These are phyloP conservation scores for Aquilaria sinensis DNA, from an alignment of 345 rosid species.

Conservation along the genomic window DNA sequence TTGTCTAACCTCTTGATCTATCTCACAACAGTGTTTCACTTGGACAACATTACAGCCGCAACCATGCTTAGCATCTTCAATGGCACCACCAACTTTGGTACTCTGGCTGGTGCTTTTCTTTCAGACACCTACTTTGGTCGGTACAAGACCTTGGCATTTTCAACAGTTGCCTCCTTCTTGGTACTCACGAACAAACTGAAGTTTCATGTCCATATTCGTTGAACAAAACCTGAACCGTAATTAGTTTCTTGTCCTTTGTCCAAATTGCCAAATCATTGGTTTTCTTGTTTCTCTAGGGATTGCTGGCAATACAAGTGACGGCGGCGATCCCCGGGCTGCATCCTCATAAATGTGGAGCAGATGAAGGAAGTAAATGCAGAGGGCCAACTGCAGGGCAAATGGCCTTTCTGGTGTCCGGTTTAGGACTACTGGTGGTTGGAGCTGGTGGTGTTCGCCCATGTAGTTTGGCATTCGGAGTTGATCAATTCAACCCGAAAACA, in stretches of 20 bases:
- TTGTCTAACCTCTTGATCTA: constrained; percentile 71
- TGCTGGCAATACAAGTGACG: neutral
- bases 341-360: constrained; percentile 5
- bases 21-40: constrained; percentile 66
- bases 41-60: constrained; percentile 62
- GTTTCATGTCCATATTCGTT: no score
- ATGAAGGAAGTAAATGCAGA: constrained; percentile 20
- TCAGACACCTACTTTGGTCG: constrained; percentile 88
- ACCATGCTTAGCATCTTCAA: constrained; percentile 62
- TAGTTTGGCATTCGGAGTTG: constrained; percentile 74
- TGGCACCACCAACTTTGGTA: constrained; percentile 68
- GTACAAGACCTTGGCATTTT: constrained; percentile 66
- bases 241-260: no score
- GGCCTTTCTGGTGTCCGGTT: constrained; percentile 41
- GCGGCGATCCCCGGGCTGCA: constrained; percentile 11
- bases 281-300: neutral
- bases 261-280: no score
- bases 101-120: constrained; percentile 66
- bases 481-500: constrained; percentile 67
- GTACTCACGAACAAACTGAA: constrained; percentile 12
- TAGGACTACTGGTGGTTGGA: constrained; percentile 47
- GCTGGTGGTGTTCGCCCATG: constrained; percentile 82
- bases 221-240: no score
- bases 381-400: constrained; percentile 58
- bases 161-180: constrained; percentile 57